Evolutionary conservation across 139 green algal genomes (phyloP), one percentile per base, ranked within the genome.

Genomic region (Chlorella ohadii): DNA sequence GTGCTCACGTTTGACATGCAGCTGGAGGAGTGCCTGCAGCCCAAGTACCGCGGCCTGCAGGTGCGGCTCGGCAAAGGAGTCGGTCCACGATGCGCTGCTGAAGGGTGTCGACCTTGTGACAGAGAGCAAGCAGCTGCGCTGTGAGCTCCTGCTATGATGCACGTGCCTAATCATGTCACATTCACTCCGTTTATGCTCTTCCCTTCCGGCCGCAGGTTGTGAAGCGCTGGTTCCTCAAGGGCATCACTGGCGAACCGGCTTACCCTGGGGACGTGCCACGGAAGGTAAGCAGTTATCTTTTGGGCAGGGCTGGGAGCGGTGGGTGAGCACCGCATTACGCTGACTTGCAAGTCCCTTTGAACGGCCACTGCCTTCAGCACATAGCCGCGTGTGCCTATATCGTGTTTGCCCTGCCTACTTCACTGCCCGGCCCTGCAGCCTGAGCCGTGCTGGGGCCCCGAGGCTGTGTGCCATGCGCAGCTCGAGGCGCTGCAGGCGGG

Each of bases 1-100:
- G 80, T 85, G 70, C 56, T 85, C 17, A 79, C 56, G 1, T 55
- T 85, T 17, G 66, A 79, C 27, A 72, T 85, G 80, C 68, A 79
- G 55, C 80, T 85, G 55, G 55, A 85, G 57, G 80, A 80, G 55
- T 39, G 33, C 7, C 51, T 84, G 47, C 55, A 61, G 57, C 76
- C 76, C 36, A 82, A 82, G 59, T 82, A 82, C 59, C 56, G 79
- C 22, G 47, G 66, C 47, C 78, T 64, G 63, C 78, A 83, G 78
- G 78, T 82, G 76, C 6, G 57, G 13, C 15, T 15, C 11, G 33
- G 56, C 28, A 33, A 20, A 4, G 25, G 41, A 22, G 25, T 12
- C 3, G 51, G 22, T 47, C n/a, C 17, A 13, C n/a, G 9, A 7
- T n/a, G n/a, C n/a, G n/a, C n/a, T n/a, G n/a, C n/a, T n/a, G n/a